A percentile compares a stretch with the other conserved stretches of the same genome.
These are phyloP conservation scores for Trichoderma harzianum DNA, from an alignment of 2,329 filamentous ascomycete genomes.

Conservation along the genomic window DNA sequence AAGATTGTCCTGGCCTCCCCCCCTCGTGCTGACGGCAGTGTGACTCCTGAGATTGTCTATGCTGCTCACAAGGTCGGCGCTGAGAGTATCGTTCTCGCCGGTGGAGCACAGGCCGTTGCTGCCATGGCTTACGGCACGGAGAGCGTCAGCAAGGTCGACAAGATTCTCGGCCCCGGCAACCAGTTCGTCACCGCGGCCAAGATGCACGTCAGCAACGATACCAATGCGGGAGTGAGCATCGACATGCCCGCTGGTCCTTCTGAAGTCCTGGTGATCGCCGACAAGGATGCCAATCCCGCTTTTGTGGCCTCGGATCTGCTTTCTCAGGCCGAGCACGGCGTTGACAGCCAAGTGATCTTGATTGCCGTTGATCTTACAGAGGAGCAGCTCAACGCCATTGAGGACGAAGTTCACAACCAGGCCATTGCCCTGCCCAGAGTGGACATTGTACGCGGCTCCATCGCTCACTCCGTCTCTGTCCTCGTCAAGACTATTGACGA, in stretches of 20 bases:
- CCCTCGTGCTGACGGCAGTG: conserved; percentile 80
- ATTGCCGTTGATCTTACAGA: conserved; percentile 80
- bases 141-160: conserved; percentile 93
- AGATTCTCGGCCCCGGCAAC: conserved; percentile 96
- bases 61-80: conserved; percentile 95
- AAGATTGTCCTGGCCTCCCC: conserved; percentile 93
- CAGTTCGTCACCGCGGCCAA: conserved; percentile 98
- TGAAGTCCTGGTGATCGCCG: conserved; percentile 93
- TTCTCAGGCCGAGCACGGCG: conserved; percentile 93
- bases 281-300: conserved; percentile 80
- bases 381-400: conserved; percentile 72
- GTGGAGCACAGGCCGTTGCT: conserved; percentile 91
- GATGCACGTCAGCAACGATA: conserved; percentile 98
- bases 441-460: conserved; percentile 86
- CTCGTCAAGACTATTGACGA: conserved; percentile 67
- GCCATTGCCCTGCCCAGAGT: conserved; percentile 84
- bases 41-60: conserved; percentile 97
- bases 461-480: conserved; percentile 88
- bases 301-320: conserved; percentile 95
- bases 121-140: conserved; percentile 97
- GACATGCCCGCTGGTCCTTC: conserved; percentile 98
- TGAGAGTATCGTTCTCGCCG: conserved; percentile 91
- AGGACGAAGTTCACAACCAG: conserved; percentile 86
- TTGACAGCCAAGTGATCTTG: conserved; percentile 91
- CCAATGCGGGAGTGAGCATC: conserved; percentile 89